A percentile compares a stretch with the other conserved stretches of the same genome.
Evolutionary conservation across 306 rosid genomes (phyloP).

Genomic region (Sicyos edulis): DNA sequence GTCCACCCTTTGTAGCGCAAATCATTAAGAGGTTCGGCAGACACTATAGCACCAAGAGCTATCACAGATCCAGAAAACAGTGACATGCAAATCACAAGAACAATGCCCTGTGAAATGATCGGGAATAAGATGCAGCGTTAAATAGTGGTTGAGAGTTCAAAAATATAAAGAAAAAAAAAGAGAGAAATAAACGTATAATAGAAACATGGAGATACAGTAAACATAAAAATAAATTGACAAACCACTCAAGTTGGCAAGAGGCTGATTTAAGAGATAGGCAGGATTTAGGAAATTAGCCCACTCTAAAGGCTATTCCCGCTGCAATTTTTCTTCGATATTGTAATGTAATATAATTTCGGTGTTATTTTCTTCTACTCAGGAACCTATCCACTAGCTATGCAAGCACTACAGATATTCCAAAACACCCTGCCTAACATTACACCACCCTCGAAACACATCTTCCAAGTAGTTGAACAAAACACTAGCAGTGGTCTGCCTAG

Average conservation of each 20-base stretch:
- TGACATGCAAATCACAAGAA: conserved; percentile 55
- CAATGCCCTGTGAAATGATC: conserved; percentile 53
- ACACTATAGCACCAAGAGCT: conserved; percentile 82
- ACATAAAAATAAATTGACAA: not conserved
- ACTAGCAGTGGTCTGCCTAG: too few relatives aligned
- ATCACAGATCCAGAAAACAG: conserved; percentile 75
- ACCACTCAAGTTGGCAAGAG: not conserved
- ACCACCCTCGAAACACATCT: too few relatives aligned
- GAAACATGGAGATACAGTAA: conserved; percentile 4
- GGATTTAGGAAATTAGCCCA: too few relatives aligned
- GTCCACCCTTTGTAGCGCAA: conserved; percentile 81
- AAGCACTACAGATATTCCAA: too few relatives aligned
- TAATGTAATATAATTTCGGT: too few relatives aligned
- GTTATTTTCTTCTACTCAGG: too few relatives aligned
- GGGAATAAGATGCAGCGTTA: conserved; percentile 16
- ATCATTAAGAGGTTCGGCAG: conserved; percentile 90
- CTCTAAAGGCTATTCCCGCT: too few relatives aligned
- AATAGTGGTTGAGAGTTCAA: conserved; percentile 8
- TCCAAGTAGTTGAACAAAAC: too few relatives aligned
- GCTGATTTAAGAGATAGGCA: too few relatives aligned
- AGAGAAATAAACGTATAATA: not conserved
- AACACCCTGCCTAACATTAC: too few relatives aligned
- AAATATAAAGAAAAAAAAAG: not conserved
- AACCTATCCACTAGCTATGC: too few relatives aligned
- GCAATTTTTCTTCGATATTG: too few relatives aligned